Evolutionary conservation across 805 yeast genomes (phyloP).

Genomic region (Alloascoidea africana): DNA sequence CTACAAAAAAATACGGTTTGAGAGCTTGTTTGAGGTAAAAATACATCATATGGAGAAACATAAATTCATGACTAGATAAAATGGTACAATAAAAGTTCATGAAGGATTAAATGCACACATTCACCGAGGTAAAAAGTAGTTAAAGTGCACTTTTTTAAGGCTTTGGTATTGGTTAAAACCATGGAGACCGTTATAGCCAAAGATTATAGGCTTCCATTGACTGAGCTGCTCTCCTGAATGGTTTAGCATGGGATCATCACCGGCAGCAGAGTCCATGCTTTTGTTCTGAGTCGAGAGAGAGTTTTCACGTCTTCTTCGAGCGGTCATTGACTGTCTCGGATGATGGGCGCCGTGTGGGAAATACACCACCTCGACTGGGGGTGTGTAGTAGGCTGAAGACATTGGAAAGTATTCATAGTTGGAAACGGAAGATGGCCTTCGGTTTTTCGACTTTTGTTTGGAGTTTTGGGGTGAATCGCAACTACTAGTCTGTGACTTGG

Average conservation of each 20-base stretch:
- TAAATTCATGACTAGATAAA: background rate
- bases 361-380: constrained; percentile 39
- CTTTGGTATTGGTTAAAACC: background rate
- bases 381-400: constrained; percentile 32
- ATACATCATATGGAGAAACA: background rate
- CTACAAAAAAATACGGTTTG: too few species aligned
- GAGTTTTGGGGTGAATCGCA: background rate
- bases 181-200: background rate
- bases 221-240: background rate
- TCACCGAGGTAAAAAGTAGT: constrained; percentile 1
- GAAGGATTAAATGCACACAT: background rate
- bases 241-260: background rate
- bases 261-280: background rate
- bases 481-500: background rate
- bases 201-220: background rate
- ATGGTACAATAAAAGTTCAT: background rate
- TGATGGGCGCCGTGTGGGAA: constrained; percentile 42
- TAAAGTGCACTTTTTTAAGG: background rate
- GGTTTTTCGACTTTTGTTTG: background rate
- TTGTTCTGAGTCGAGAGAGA: background rate
- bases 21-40: too few species aligned
- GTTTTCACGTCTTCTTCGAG: background rate
- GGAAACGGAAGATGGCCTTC: constrained; percentile 6
- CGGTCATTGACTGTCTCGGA: constrained; percentile 7
- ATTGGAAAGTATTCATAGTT: constrained; percentile 36